Conservation (phyloP, 1,284 basidiomycete species). For the Leccinum griseonigrum region DNA sequence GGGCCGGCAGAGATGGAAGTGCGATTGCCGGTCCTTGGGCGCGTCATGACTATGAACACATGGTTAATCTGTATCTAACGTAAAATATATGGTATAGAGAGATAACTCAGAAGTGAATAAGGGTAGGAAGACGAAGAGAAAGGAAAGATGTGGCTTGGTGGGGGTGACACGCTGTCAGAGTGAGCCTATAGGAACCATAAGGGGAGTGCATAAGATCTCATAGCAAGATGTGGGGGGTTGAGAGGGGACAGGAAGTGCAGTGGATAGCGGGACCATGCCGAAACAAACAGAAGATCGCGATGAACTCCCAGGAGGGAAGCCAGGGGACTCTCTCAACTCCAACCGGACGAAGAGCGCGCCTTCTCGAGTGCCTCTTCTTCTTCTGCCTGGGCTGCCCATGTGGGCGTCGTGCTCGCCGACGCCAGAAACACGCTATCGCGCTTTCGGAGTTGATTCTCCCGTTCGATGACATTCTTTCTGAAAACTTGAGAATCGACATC, state of each 20-base stretch:
- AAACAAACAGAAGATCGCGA: conserved; percentile 8
- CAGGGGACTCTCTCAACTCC: no score
- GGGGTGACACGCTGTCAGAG: conserved; percentile 19
- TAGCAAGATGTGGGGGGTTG: conserved; percentile 22
- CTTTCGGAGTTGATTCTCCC: conserved; percentile 72
- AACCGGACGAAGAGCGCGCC: conserved; percentile 49
- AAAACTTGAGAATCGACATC: conserved; percentile 12
- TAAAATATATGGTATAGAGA: conserved; percentile 40
- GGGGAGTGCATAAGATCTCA: conserved; percentile 27
- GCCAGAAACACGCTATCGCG: conserved; percentile 78
- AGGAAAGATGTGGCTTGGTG: conserved; percentile 18
- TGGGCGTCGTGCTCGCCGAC: conserved; percentile 50
- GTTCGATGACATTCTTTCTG: conserved; percentile 75
- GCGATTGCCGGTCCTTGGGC: conserved; percentile 9
- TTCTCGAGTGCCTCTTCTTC: conserved; percentile 75
- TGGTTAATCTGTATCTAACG: conserved; percentile 37
- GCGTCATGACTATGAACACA: conserved; percentile 35
- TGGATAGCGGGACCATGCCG: conserved; percentile 18
- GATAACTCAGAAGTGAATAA: conserved; percentile 38
- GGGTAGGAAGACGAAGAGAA: conserved; percentile 25
- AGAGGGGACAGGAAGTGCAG: conserved; percentile 10
- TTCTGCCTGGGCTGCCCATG: conserved; percentile 77
- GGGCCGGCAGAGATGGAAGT: background rate
- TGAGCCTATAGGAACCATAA: conserved; percentile 23
- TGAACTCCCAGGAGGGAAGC: no score